phyloP scores from a whole-genome alignment of 768 basidiomycete genomes.

The Rhodocollybia butyracea region DNA sequence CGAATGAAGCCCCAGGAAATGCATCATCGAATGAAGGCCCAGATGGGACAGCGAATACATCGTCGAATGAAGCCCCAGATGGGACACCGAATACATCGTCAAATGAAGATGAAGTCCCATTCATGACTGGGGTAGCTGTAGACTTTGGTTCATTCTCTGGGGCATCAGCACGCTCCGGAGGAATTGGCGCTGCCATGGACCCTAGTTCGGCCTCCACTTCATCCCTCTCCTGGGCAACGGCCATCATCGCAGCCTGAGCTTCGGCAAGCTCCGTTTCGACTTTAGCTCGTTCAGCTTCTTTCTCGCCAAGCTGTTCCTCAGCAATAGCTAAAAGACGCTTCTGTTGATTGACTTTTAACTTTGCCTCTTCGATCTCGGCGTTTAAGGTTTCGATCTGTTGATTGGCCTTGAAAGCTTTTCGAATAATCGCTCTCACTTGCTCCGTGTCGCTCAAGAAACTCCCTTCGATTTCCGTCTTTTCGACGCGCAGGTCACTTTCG shows the following conservation, averaged over 20 bases:
- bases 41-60: no score
- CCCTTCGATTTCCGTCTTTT: slow-evolving; percentile 91
- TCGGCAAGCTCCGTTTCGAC: slow-evolving; percentile 71
- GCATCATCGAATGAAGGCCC: no score
- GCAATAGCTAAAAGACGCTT: slow-evolving; percentile 94
- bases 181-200: slow-evolving; percentile 24
- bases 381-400: slow-evolving; percentile 70
- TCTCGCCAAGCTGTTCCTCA: slow-evolving; percentile 85
- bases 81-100: no score
- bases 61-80: no score
- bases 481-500: slow-evolving; percentile 88
- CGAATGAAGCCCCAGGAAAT: no score
- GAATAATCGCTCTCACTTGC: slow-evolving; percentile 82
- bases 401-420: slow-evolving; percentile 77
- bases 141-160: no score
- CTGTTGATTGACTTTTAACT: slow-evolving; percentile 94
- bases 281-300: slow-evolving; percentile 74
- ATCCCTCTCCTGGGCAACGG: slow-evolving; percentile 52
- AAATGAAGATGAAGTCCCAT: no score
- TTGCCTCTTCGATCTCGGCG: slow-evolving; percentile 77
- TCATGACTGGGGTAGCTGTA: no score
- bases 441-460: slow-evolving; percentile 89
- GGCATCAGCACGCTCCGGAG: neutral
- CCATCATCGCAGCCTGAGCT: slow-evolving; percentile 50
- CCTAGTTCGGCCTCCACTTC: slow-evolving; percentile 51